Evolutionary conservation across 805 yeast species (phyloP), one percentile per base, ranked within the genome.

Genomic region (Sugiyamaella lignohabitans): DNA sequence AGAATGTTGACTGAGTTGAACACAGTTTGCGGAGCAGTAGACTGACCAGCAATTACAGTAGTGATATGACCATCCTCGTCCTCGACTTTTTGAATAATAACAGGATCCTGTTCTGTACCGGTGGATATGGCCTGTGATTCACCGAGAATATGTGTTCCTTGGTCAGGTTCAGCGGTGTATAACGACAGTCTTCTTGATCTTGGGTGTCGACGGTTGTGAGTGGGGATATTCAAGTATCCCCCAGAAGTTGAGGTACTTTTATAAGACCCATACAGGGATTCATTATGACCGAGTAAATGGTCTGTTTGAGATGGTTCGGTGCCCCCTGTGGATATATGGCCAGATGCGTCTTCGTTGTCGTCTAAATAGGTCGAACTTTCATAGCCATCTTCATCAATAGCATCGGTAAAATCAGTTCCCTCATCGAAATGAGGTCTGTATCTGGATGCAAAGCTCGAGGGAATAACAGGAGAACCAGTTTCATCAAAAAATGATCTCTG

Each of bases 31-130:
- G 83, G 81, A 8, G 80, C 82, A 0, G 87, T 82, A 2, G 95
- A 84, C 61, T 84, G 87, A 36, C 95, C 95, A 1, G 83, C 84
- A 42, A 83, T 67, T 50, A 84, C 79, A 2, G 89, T 82, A 37
- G 83, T 74, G 3, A 80, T 68, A 48, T 79, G 76, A 4, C 95
- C 95, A 53, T 81, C 80, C 46, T 72, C 66, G 47, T 80, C 83
- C 59, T 85, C 93, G 19, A 85, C 76, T 58, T 76, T 77, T 56
- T 76, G 77, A 48, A 82, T 62, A 42, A 75, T 71, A 45, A 82
- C 60, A 8, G 79, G 79, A 23, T 77, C 74, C 1, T 79, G 59
- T 42, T 71, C 73, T 4, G 67, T 64, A n/a, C 59, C 64, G 24
- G 56, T 53, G 4, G 59, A 47, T 11, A 47, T 40, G n/a, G 52